Percentiles rank a stretch among this genome's conserved stretches.
Evolutionary conservation across 2,329 filamentous ascomycete genomes (phyloP).

Genomic region (Scedosporium minutisporum): DNA sequence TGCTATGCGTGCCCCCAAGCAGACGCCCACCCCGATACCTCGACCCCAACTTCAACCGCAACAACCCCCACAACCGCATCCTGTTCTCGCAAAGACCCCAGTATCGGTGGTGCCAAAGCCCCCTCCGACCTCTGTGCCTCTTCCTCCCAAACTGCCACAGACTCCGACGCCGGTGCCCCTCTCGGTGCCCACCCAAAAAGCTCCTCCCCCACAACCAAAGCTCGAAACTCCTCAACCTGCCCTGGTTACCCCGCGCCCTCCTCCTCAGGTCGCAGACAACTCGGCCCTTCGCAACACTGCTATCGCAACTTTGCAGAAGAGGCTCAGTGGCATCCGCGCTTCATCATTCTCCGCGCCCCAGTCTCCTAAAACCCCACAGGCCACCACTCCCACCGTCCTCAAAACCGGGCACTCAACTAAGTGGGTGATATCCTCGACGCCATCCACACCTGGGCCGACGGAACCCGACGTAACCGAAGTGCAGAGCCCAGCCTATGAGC

Average conservation of each 20-base stretch:
- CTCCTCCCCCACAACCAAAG: constrained; percentile 6
- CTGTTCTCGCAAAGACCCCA: neutral
- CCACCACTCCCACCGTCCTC: constrained; percentile 16
- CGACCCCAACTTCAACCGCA: neutral
- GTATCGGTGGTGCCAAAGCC: neutral
- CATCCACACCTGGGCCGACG: constrained; percentile 42
- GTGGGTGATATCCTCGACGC: constrained; percentile 48
- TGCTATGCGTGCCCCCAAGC: neutral
- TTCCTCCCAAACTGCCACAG: neutral
- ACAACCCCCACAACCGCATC: neutral
- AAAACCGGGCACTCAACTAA: constrained; percentile 39
- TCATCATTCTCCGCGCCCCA: constrained; percentile 2
- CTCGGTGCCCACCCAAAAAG: neutral
- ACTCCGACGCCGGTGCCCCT: neutral
- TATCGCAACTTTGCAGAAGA: constrained; percentile 1
- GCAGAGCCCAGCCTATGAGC: constrained; percentile 47
- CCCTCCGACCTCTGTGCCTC: neutral
- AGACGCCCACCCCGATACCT: neutral
- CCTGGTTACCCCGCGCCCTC: neutral
- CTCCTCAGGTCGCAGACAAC: neutral
- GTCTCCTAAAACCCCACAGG: constrained; percentile 4
- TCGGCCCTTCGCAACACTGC: constrained; percentile 1
- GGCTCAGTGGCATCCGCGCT: neutral
- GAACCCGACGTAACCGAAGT: constrained; percentile 20
- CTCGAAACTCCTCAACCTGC: constrained; percentile 2